Evolutionary conservation across 805 yeast genomes (phyloP), one percentile per base, ranked within the genome.

Genomic region (Lachancea kluyveri): DNA sequence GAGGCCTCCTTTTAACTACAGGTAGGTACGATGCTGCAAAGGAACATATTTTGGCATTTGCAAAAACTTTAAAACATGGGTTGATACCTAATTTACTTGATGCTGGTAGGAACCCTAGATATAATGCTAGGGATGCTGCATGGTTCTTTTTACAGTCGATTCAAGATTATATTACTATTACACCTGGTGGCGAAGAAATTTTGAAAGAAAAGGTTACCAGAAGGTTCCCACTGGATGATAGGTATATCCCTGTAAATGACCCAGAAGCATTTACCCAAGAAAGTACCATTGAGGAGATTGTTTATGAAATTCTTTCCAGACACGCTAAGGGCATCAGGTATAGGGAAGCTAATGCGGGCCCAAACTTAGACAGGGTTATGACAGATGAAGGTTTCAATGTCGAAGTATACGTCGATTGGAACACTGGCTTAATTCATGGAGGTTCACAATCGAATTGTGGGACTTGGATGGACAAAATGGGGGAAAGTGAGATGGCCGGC

Each of bases 381-480:
- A 77, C 64, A 31, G 87, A 79, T 52, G 85, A 82, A 49, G 98
- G 98, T 0, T 90, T 90, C 65, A 81, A 90, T 54, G 88, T 90
- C 26, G 71, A 74, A 41, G 71, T 88, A 2, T 48, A 60, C 36
- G 86, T 88, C 26, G 96, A 90, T 54, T 90, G 96, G 96, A 49
- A 64, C 0, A 87, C 83, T 8, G 98, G 98, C 1, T 62, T 92
- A 18, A 64, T 88, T 4, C 81, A 76, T 55, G 98, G 97, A 27
- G 97, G 98, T 2, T 83, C 84, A 29, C 95, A 83, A 57, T 74
- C 62, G 55, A 90, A 90, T 54, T 90, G 98, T 64, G 98, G 98
- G 14, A 92, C 98, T 0, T 90, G 98, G 98, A 90, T 88, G 96
- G 98, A 90, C 60, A 90, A 90, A 62, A 90, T 90, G 97, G 98